These are phyloP conservation scores for Themeda triandra DNA, from an alignment of 176 grass and related monocot genomes.

Conservation along the genomic window DNA sequence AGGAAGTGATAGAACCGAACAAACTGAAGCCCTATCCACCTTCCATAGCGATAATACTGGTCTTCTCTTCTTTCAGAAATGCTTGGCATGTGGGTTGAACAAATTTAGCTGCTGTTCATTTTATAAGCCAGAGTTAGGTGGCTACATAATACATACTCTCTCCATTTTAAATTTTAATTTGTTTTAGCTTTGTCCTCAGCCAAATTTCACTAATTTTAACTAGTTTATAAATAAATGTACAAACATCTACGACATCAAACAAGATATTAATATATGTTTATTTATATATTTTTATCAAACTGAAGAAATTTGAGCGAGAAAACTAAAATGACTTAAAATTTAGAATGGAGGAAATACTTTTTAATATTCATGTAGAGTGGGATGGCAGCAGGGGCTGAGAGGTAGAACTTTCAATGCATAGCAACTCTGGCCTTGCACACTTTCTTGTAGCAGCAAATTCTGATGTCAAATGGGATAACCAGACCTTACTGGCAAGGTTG, in stretches of 20 bases:
- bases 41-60: background rate
- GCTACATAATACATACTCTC: too few relatives aligned
- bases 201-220: too few relatives aligned
- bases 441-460: background rate
- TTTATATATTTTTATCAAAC: background rate
- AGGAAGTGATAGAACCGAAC: background rate
- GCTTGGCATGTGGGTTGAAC: background rate
- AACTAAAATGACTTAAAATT: background rate
- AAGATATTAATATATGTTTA: background rate
- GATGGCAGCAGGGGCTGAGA: background rate
- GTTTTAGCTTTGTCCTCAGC: too few relatives aligned
- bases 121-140: too few relatives aligned
- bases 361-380: background rate
- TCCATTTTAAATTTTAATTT: too few relatives aligned
- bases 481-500: background rate
- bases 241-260: background rate
- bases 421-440: background rate
- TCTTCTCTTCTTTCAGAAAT: constrained; percentile 8
- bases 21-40: background rate
- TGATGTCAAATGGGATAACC: background rate
- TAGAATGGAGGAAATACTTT: background rate
- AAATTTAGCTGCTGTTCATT: background rate
- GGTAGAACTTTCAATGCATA: background rate
- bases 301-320: background rate
- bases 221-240: too few relatives aligned